Conservation (phyloP, 2,329 filamentous ascomycete genomes). For the Hypoxylon sp. region DNA sequence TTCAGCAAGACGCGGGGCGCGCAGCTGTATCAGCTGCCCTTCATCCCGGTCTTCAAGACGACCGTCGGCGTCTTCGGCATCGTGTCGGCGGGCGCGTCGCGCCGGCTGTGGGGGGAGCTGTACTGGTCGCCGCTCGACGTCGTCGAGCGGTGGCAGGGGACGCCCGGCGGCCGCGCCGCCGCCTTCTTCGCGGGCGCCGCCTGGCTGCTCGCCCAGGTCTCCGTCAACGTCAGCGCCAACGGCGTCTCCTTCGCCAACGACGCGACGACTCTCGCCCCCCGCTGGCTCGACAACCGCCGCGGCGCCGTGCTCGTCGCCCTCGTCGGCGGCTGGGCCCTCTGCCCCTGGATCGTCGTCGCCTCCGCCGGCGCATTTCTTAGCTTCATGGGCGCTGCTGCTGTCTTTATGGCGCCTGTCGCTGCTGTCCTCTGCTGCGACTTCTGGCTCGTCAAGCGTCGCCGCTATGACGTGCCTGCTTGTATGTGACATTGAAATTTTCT, state of each 20-base stretch:
- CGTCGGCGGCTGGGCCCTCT: constrained; percentile 47
- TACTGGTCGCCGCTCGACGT: constrained; percentile 60
- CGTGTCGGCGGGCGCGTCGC: constrained; percentile 55
- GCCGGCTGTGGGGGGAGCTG: constrained; percentile 54
- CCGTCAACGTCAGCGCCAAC: constrained; percentile 44
- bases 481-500: too few relatives aligned
- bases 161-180: constrained; percentile 43
- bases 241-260: constrained; percentile 45
- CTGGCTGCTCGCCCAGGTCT: constrained; percentile 52
- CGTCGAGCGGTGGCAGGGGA: constrained; percentile 50
- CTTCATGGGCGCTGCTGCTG: constrained; percentile 46
- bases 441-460: constrained; percentile 44
- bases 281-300: constrained; percentile 45
- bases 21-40: constrained; percentile 56
- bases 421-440: constrained; percentile 38
- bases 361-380: constrained; percentile 43
- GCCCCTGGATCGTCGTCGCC: constrained; percentile 48
- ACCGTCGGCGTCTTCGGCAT: constrained; percentile 57
- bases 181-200: constrained; percentile 44
- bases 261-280: constrained; percentile 43
- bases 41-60: constrained; percentile 58
- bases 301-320: constrained; percentile 45
- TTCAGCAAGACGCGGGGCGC: constrained; percentile 52
- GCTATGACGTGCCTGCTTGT: constrained; percentile 49
- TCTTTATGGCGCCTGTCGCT: constrained; percentile 47